Evolutionary conservation across 1,284 basidiomycete genomes (phyloP), one percentile per base, ranked within the genome.

Genomic region (Pseudozyma thailandica): DNA sequence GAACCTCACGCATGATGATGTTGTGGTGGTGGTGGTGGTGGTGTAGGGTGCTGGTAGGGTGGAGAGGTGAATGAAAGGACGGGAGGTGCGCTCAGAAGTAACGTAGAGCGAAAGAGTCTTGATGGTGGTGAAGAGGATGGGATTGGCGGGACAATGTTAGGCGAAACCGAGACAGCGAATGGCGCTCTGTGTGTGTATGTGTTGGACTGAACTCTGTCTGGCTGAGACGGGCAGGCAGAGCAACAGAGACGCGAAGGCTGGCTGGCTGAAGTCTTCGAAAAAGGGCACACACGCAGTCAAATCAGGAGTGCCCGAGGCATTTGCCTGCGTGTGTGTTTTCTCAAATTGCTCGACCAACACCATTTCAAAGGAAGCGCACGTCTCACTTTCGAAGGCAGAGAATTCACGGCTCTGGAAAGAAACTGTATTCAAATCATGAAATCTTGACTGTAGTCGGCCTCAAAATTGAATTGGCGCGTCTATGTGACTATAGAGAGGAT

Each of bases 1-100:
- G 93, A 85, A 94, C 92, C 91, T 84, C 83, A 68, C 78, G 75
- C 74, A 78, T 79, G 33, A 27, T 73, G 49, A 25, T 53, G 31
- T 25, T 50, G 46, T 26, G 42, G 51, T 47, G 42, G 47, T 39
- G 39, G 43, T 35, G 55, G 53, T 30, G 46, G 38, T 31, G 30
- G 15, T 31, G 30, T 31, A 31, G 30, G 15, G 8, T 31, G 30
- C 13, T 41, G 28, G 46, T 49, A 56, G 56, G 54, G 16, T 9
- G 44, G 45, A 27, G 48, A 23, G 41, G 16, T 47, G 33, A 43
- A 28, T 21, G 30, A 26, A 30, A 45, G 18, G 49, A 33, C 41
- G 37, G 37, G 18, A 43, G 60, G 48, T 69, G 56, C 55, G 75
- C 74, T 76, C 74, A 71, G 68, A 74, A 79, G 77, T 72, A 75